Evolutionary conservation across 768 basidiomycete genomes (phyloP).

Genomic region (Serpula lacrymans): DNA sequence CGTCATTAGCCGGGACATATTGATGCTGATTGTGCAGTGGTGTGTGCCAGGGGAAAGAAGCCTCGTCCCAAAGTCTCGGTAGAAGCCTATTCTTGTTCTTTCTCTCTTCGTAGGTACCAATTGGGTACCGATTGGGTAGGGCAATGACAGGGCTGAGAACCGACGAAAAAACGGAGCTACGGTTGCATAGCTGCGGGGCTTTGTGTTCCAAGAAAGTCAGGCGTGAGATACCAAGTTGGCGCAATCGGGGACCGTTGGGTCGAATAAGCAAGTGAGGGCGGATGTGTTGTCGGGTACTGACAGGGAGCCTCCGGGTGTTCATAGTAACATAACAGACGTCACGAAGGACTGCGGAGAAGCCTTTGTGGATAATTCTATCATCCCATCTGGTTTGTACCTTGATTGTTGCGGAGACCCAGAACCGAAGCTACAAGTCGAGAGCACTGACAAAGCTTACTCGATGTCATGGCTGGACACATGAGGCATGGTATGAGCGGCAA

Average conservation of each 20-base stretch:
- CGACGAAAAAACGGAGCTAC: background rate
- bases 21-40: conserved; percentile 1
- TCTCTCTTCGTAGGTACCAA: too few relatives aligned
- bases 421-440: too few relatives aligned
- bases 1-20: background rate
- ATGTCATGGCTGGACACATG: background rate
- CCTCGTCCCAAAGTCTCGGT: background rate
- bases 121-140: too few relatives aligned
- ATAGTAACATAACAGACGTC: background rate
- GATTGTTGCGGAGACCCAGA: too few relatives aligned
- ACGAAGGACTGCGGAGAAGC: background rate
- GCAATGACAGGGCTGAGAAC: conserved; percentile 1
- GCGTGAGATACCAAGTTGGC: too few relatives aligned
- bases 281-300: too few relatives aligned
- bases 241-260: too few relatives aligned
- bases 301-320: background rate
- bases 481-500: background rate
- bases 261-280: too few relatives aligned
- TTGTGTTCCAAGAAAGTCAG: background rate
- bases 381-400: background rate
- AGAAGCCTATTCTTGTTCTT: background rate
- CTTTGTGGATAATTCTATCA: background rate
- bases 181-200: background rate
- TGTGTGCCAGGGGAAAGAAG: background rate
- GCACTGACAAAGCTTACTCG: background rate